Conservation (phyloP, 306 rosid species). For the Begonia peltatifolia region DNA sequence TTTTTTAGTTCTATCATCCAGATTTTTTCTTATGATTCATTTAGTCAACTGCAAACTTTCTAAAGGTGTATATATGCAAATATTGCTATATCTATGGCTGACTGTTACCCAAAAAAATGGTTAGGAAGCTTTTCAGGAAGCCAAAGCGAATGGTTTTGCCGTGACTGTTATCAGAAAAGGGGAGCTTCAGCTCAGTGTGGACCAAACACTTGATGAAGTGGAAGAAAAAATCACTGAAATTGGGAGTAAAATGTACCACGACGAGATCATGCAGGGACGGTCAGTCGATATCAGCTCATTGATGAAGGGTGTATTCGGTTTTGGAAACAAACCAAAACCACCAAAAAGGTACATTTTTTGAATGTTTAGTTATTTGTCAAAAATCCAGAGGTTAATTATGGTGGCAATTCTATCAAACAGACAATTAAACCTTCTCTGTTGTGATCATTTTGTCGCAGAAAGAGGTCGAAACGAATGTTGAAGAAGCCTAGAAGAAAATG, state of each 20-base stretch:
- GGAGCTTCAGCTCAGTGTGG: conserved; percentile 77
- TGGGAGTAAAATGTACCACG: conserved; percentile 94
- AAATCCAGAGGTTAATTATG: not conserved
- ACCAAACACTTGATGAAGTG: conserved; percentile 75
- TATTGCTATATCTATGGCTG: too few relatives aligned
- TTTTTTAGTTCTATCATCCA: not conserved
- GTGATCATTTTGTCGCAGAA: conserved; percentile 17
- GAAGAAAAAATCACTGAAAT: conserved; percentile 75
- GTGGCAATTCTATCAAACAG: conserved; percentile 9
- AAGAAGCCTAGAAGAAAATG: conserved; percentile 36
- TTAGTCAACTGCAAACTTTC: too few relatives aligned
- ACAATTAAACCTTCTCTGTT: conserved; percentile 9
- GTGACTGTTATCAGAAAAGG: conserved; percentile 82
- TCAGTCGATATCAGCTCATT: conserved; percentile 75
- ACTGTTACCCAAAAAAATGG: too few relatives aligned
- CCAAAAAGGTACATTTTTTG: conserved; percentile 36
- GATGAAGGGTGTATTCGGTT: conserved; percentile 83
- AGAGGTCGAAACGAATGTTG: conserved; percentile 35
- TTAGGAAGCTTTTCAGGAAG: conserved; percentile 77
- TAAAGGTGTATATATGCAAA: too few relatives aligned
- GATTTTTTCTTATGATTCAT: too few relatives aligned
- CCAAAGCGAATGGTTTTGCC: conserved; percentile 67
- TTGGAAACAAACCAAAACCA: conserved; percentile 25
- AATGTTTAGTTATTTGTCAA: too few relatives aligned
- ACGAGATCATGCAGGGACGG: conserved; percentile 57